These are phyloP conservation scores for Sporothrix schenckii DNA, from an alignment of 2,329 filamentous ascomycete species.

Conservation along the genomic window DNA sequence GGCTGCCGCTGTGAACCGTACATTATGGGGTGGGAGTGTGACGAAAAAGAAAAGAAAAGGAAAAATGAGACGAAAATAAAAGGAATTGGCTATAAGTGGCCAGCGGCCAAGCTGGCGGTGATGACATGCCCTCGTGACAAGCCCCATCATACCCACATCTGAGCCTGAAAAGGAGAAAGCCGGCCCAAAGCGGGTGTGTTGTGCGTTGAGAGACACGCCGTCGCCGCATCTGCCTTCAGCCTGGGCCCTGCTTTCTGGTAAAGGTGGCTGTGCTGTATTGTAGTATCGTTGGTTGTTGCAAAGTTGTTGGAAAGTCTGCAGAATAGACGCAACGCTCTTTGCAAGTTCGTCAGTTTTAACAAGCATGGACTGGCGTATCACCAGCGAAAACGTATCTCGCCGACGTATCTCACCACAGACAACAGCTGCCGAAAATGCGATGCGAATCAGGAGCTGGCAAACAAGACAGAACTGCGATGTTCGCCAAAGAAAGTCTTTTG, in stretches of 20 bases:
- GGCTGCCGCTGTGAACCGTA: constrained; percentile 2
- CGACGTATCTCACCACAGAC: not conserved
- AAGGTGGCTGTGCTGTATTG: constrained; percentile 14
- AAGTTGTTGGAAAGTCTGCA: too few species aligned
- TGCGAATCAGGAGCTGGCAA: not conserved
- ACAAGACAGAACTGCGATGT: not conserved
- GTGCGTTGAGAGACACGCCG: not conserved
- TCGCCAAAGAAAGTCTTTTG: not conserved
- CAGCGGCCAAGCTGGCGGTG: not conserved
- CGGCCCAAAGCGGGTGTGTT: not conserved
- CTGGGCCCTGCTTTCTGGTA: not conserved
- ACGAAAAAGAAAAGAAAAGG: not conserved
- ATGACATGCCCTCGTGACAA: constrained; percentile 13
- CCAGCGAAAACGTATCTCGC: not conserved
- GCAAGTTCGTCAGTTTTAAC: not conserved
- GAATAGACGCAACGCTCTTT: not conserved
- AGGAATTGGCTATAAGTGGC: not conserved
- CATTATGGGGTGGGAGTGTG: not conserved
- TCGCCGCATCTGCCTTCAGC: not conserved
- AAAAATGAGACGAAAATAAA: not conserved
- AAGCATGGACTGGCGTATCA: not conserved
- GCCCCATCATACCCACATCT: not conserved
- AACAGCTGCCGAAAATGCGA: not conserved
- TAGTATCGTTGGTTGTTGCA: not conserved
- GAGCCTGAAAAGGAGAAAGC: not conserved